Conservation (phyloP, 139 green algal genomes). For the Chlamydomonas sphaeroides region DNA sequence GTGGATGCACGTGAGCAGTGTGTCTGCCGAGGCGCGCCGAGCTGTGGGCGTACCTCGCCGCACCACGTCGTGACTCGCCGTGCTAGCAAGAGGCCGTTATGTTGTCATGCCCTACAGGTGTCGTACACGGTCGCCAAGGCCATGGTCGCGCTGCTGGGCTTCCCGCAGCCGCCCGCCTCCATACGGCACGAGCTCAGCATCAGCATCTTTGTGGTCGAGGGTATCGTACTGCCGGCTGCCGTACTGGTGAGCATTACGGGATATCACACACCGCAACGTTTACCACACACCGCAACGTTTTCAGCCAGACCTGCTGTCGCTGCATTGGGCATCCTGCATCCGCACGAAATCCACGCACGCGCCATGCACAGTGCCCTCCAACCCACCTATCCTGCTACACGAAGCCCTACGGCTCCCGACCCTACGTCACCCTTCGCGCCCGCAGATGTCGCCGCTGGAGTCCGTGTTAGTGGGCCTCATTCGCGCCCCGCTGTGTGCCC, state of each 20-base stretch:
- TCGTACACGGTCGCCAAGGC: conserved; percentile 17
- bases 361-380: too few relatives aligned
- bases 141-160: conserved; percentile 2
- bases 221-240: conserved; percentile 4
- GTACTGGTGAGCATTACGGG: neutral
- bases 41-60: too few relatives aligned
- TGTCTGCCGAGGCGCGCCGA: too few relatives aligned
- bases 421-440: neutral
- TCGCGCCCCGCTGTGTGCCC: neutral
- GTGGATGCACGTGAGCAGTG: too few relatives aligned
- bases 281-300: too few relatives aligned
- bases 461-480: conserved; percentile 10
- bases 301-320: neutral
- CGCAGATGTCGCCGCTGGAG: conserved; percentile 17
- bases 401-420: neutral
- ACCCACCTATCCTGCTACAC: neutral
- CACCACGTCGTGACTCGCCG: too few relatives aligned
- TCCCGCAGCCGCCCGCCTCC: neutral
- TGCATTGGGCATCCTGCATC: neutral
- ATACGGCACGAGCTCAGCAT: neutral
- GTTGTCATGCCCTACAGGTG: too few relatives aligned
- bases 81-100: too few relatives aligned
- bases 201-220: conserved; percentile 26
- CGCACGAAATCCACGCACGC: too few relatives aligned
- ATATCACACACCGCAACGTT: too few relatives aligned